Evolutionary conservation across 768 basidiomycete species (phyloP).

Genomic region (Pulveroboletus sp.): DNA sequence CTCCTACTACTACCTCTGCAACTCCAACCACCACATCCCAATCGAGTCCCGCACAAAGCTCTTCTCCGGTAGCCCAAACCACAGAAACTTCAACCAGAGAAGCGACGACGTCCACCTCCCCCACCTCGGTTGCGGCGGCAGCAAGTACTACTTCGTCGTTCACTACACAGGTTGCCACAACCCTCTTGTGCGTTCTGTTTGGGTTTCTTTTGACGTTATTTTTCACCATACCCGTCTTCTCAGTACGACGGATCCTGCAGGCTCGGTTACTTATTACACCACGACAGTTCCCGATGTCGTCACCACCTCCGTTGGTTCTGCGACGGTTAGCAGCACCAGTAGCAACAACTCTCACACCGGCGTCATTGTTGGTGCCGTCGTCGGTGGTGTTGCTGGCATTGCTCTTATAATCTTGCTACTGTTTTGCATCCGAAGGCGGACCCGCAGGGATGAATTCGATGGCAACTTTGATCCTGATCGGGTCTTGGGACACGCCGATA

Average conservation of each 20-base stretch:
- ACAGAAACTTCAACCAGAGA: background rate
- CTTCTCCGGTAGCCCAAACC: background rate
- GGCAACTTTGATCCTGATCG: constrained; percentile 49
- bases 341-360: constrained; percentile 26
- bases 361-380: constrained; percentile 51
- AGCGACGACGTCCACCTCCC: background rate
- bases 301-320: constrained; percentile 11
- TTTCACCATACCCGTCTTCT: background rate
- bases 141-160: constrained; percentile 2
- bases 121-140: background rate
- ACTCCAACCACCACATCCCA: constrained; percentile 1
- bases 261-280: constrained; percentile 21
- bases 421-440: constrained; percentile 27
- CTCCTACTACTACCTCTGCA: background rate
- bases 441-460: constrained; percentile 40
- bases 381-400: constrained; percentile 41
- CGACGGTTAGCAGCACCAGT: background rate
- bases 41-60: background rate
- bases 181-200: constrained; percentile 13
- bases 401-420: constrained; percentile 25
- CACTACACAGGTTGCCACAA: constrained; percentile 19
- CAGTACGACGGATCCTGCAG: constrained; percentile 23
- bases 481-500: constrained; percentile 28
- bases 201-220: background rate
- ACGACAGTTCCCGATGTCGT: constrained; percentile 12